Evolutionary conservation across 805 yeast species (phyloP), one percentile per base, ranked within the genome.

Genomic region (Dipodascopsis uninucleata): DNA sequence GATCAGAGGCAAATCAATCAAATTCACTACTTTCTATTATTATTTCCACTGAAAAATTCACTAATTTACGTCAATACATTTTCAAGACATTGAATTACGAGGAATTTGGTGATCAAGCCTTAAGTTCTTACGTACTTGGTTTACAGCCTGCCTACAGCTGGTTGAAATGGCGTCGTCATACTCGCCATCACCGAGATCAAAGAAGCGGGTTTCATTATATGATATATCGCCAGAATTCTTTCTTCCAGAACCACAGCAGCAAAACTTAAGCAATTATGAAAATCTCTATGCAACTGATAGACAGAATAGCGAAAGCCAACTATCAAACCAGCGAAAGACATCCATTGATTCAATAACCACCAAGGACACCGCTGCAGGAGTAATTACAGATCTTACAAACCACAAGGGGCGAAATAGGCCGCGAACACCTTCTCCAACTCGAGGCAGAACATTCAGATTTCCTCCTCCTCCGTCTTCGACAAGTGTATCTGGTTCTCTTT

Each of bases 191-290:
- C 37, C 41, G 22, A 12, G 41, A 16, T 38, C 41, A 18, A 38
- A 21, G 22, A 48, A 45, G 16, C 51, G 53, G 16, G 50, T 48
- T 28, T 48, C 53, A 36, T 40, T 48, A 8, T 48, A 48, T 43
- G 53, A 48, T 35, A 45, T 48, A 28, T 29, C 43, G 16, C 53
- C 53, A 9, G 53, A 48, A 23, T 48, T 48, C 28, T 39, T 48
- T 5, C 39, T 45, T 3, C 50, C 42, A 14, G 31, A 39, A 21
- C 36, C 47, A 16, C 39, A 33, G 12, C 40, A 14, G 18, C 40
- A 31, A 12, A 26, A 18, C 20, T 22, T 24, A 25, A 14, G 9
- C 18, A 31, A 31, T 20, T 8, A 38, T 20, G 22, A 38, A 26
- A 38, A 32, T 28, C 18, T 17, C 41, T 29, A 28, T n/a, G 23